These are phyloP conservation scores for Mallotus repandus DNA, from an alignment of 441 rosid species.

Conservation along the genomic window DNA sequence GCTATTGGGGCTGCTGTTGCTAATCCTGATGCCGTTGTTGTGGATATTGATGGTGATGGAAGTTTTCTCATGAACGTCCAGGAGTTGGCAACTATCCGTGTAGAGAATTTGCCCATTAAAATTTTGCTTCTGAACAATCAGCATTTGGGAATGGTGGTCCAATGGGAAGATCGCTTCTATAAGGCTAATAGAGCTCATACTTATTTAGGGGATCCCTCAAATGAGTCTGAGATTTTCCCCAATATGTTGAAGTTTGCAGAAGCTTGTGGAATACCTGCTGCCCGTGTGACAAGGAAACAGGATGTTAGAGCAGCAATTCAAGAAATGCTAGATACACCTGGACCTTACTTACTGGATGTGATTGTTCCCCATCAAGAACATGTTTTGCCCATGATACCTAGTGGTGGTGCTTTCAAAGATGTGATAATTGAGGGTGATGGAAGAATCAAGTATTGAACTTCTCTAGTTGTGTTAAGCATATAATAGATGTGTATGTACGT, in stretches of 20 bases:
- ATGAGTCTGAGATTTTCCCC: conserved; percentile 73
- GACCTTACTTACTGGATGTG: conserved; percentile 85
- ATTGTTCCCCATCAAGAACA: conserved; percentile 96
- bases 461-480: not conserved
- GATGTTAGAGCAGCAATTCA: conserved; percentile 70
- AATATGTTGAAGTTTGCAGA: conserved; percentile 79
- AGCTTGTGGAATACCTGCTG: conserved; percentile 86
- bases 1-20: conserved; percentile 97
- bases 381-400: conserved; percentile 95
- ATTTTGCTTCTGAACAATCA: conserved; percentile 79
- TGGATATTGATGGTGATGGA: conserved; percentile 96
- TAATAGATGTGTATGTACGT: not conserved
- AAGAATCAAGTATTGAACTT: conserved; percentile 37
- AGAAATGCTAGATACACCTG: conserved; percentile 86
- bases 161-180: conserved; percentile 94
- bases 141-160: conserved; percentile 96
- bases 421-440: conserved; percentile 89
- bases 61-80: conserved; percentile 94
- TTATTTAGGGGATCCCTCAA: conserved; percentile 71
- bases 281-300: conserved; percentile 67
- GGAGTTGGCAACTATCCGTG: conserved; percentile 81
- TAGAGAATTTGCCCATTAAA: conserved; percentile 86
- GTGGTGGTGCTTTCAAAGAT: conserved; percentile 85
- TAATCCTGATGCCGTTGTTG: conserved; percentile 69
- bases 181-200: conserved; percentile 95